phyloP scores from a whole-genome alignment of 139 green algal genomes.

The Picochlorum sp. region DNA sequence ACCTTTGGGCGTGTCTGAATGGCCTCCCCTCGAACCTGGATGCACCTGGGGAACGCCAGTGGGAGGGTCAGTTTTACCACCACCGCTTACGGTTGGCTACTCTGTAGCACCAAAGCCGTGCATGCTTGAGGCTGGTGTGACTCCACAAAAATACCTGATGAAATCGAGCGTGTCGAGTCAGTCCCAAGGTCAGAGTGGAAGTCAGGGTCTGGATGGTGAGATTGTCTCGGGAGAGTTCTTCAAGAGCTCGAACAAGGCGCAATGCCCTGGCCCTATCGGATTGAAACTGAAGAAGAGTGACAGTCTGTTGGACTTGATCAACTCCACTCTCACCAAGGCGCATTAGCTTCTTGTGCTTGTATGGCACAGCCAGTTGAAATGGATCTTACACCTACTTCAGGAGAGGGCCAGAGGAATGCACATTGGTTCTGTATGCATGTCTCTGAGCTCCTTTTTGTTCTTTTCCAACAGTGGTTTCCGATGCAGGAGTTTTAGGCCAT shows the following conservation, averaged over 20 bases:
- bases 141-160: neutral
- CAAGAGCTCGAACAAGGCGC: neutral
- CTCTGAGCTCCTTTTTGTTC: too few species aligned
- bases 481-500: too few species aligned
- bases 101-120: neutral
- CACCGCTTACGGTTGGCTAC: neutral
- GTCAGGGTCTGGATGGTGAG: neutral
- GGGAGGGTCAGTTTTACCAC: conserved; percentile 16
- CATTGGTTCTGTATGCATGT: too few species aligned
- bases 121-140: neutral
- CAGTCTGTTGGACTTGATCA: conserved; percentile 45
- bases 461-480: too few species aligned
- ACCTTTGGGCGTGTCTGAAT: conserved; percentile 8
- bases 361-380: neutral
- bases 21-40: conserved; percentile 19
- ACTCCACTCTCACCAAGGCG: conserved; percentile 16
- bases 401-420: too few species aligned
- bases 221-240: conserved; percentile 1
- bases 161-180: neutral
- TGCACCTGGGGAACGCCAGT: conserved; percentile 36
- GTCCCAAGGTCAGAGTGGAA: conserved; percentile 6
- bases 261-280: conserved; percentile 29
- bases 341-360: neutral
- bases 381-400: neutral
- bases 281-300: conserved; percentile 35